Conservation (phyloP, 2,329 filamentous ascomycete genomes). For the Botrytis byssoidea region DNA sequence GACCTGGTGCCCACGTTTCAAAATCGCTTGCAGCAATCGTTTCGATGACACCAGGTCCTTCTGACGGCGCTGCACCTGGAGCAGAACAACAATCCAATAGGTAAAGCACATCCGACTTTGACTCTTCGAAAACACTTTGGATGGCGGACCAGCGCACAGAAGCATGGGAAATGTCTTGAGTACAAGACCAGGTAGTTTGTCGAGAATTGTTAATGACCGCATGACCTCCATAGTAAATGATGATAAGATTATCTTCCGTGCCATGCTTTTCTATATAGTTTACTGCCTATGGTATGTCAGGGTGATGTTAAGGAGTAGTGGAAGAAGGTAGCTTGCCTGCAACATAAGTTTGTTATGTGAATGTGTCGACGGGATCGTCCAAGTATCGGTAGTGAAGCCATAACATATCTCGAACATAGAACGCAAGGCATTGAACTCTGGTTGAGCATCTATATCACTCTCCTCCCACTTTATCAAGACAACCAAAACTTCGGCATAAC, state of each 20-base stretch:
- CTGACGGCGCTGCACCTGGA: slow-evolving; percentile 25
- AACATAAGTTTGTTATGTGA: slow-evolving; percentile 32
- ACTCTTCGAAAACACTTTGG: slow-evolving; percentile 29
- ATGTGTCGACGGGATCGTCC: slow-evolving; percentile 30
- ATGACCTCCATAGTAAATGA: slow-evolving; percentile 33
- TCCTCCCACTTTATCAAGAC: slow-evolving; percentile 32
- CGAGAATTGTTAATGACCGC: slow-evolving; percentile 28
- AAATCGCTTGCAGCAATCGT: slow-evolving; percentile 29
- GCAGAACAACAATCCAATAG: slow-evolving; percentile 29
- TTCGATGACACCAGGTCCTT: slow-evolving; percentile 26
- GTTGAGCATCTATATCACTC: slow-evolving; percentile 26
- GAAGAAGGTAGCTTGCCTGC: slow-evolving; percentile 20
- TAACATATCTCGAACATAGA: slow-evolving; percentile 29
- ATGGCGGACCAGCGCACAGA: slow-evolving; percentile 30
- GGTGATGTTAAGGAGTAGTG: neutral
- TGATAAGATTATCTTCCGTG: slow-evolving; percentile 27
- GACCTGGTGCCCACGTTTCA: slow-evolving; percentile 24
- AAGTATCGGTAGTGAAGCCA: slow-evolving; percentile 30
- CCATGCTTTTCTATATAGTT: slow-evolving; percentile 29
- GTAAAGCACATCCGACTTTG: slow-evolving; percentile 27
- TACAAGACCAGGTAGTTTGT: slow-evolving; percentile 29
- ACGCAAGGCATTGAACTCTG: slow-evolving; percentile 27
- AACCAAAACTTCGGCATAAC: slow-evolving; percentile 30
- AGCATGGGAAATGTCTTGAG: slow-evolving; percentile 21
- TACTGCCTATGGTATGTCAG: slow-evolving; percentile 24